Evolutionary conservation across 345 rosid genomes (phyloP).

Genomic region (Erodium maritimum): DNA sequence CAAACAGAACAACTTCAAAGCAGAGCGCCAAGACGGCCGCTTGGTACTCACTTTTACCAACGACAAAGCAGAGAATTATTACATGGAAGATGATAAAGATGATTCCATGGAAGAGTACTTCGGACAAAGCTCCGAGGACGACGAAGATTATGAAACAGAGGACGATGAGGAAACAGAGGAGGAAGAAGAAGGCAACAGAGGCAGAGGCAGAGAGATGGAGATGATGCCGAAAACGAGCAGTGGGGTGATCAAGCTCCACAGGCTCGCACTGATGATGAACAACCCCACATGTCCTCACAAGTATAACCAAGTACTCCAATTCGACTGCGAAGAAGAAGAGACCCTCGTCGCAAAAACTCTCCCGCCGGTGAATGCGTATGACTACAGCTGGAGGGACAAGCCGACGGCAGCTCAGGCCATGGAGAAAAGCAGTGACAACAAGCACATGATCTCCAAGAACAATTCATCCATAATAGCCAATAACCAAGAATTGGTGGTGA

Average conservation of each 20-base stretch:
- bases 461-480: conserved; percentile 3
- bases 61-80: conserved; percentile 6
- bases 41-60: conserved; percentile 62
- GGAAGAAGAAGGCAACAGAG: not conserved
- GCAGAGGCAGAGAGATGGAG: not conserved
- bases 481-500: conserved; percentile 9
- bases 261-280: conserved; percentile 3
- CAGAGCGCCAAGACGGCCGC: conserved; percentile 76
- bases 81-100: conserved; percentile 12
- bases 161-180: conserved; percentile 9
- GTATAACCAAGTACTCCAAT: conserved; percentile 27
- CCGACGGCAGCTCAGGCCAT: conserved; percentile 7
- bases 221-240: conserved; percentile 1
- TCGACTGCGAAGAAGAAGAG: conserved; percentile 24
- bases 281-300: conserved; percentile 16
- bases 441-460: conserved; percentile 12
- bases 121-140: conserved; percentile 15
- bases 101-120: conserved; percentile 9
- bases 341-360: conserved; percentile 55
- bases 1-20: conserved; percentile 54
- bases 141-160: conserved; percentile 16
- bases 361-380: conserved; percentile 48
- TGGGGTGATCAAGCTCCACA: conserved; percentile 4
- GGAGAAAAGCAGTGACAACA: conserved; percentile 8
- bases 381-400: conserved; percentile 53